phyloP scores from a whole-genome alignment of 306 rosid species.

The Pterocarpus macrocarpus region DNA sequence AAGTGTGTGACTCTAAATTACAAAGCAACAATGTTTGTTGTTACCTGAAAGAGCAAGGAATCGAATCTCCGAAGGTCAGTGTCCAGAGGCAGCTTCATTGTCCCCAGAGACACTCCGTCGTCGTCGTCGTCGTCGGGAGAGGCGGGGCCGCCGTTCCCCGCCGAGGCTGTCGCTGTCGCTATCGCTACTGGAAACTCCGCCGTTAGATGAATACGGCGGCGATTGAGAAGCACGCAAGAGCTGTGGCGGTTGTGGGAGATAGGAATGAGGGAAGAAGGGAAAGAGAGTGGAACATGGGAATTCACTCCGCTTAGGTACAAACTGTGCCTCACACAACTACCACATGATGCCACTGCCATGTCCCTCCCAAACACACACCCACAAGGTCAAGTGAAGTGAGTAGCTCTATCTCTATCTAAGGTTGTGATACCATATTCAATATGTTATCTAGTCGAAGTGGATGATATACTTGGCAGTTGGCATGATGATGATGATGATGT shows the following conservation, averaged over 20 bases:
- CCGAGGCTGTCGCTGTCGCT: conserved; percentile 64
- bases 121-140: conserved; percentile 55
- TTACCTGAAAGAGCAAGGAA: conserved; percentile 81
- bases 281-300: conserved; percentile 44
- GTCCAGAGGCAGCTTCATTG: conserved; percentile 75
- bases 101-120: conserved; percentile 85
- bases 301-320: conserved; percentile 34
- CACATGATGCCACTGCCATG: conserved; percentile 57
- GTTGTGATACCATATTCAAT: neutral
- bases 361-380: neutral
- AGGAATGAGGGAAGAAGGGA: conserved; percentile 40
- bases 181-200: conserved; percentile 32
- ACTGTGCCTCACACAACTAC: conserved; percentile 42
- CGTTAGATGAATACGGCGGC: conserved; percentile 29
- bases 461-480: neutral
- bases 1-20: no score
- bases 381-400: neutral
- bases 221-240: conserved; percentile 38
- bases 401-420: neutral
- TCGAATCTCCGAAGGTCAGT: conserved; percentile 75
- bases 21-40: no score
- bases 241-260: neutral
- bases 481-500: no score
- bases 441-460: neutral
- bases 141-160: conserved; percentile 45